A percentile compares a stretch with the other conserved stretches of the same genome.
These are phyloP conservation scores for Epichloe gansuensis DNA, from an alignment of 2,329 filamentous ascomycete genomes.

Conservation along the genomic window DNA sequence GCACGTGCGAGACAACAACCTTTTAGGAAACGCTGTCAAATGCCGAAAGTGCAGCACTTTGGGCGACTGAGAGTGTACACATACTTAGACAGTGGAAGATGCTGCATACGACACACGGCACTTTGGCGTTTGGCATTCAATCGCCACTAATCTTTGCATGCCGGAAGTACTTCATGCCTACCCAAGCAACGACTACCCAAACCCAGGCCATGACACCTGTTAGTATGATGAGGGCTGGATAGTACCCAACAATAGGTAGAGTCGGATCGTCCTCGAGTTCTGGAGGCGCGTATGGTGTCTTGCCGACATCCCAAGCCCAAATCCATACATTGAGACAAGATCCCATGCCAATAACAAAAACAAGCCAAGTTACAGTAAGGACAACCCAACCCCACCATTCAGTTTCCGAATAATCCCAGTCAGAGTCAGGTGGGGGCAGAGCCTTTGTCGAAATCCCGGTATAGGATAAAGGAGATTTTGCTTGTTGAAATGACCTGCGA, in stretches of 20 bases:
- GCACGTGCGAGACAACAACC: too few relatives aligned
- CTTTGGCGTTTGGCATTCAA: slow-evolving; percentile 21
- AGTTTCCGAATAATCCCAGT: slow-evolving; percentile 88
- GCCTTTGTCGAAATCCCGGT: slow-evolving; percentile 38
- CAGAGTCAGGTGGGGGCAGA: slow-evolving; percentile 35
- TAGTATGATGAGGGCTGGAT: slow-evolving; percentile 84
- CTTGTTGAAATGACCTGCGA: slow-evolving; percentile 36
- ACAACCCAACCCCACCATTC: slow-evolving; percentile 98
- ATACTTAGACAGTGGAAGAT: not conserved
- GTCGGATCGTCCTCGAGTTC: slow-evolving; percentile 93
- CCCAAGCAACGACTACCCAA: slow-evolving; percentile 95
- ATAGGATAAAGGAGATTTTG: slow-evolving; percentile 49
- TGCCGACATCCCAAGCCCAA: slow-evolving; percentile 98
- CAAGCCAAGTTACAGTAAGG: slow-evolving; percentile 79
- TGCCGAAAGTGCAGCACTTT: not conserved
- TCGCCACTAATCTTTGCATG: slow-evolving; percentile 79
- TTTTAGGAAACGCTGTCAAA: not conserved
- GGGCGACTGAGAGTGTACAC: not conserved
- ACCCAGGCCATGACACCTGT: slow-evolving; percentile 97
- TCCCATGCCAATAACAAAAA: slow-evolving; percentile 94
- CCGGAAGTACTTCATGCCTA: slow-evolving; percentile 98
- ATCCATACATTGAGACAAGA: slow-evolving; percentile 91
- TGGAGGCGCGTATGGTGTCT: slow-evolving; percentile 87
- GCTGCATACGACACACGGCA: not conserved
- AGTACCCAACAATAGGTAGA: slow-evolving; percentile 91